phyloP scores from a whole-genome alignment of 805 yeast species.

The Komagataella populi region DNA sequence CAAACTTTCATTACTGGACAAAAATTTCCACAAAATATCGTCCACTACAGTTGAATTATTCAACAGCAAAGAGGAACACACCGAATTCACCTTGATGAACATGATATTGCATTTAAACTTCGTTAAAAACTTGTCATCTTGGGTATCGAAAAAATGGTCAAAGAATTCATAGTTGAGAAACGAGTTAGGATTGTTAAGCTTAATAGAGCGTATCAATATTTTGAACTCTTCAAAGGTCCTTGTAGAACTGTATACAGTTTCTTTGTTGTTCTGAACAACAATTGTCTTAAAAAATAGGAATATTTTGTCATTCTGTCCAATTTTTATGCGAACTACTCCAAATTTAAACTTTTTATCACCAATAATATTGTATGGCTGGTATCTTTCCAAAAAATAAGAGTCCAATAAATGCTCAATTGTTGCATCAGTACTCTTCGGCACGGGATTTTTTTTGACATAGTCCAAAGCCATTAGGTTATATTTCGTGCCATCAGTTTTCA shows the following conservation, averaged over 20 bases:
- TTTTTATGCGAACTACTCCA: constrained; percentile 21
- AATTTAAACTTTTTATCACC: constrained; percentile 7
- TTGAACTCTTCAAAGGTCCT: constrained; percentile 14
- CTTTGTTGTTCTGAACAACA: not conserved
- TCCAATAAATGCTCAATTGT: constrained; percentile 22
- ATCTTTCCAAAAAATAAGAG: constrained; percentile 8
- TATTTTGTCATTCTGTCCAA: constrained; percentile 13
- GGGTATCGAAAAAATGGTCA: not conserved
- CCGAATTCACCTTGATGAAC: constrained; percentile 31
- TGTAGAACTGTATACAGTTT: constrained; percentile 2
- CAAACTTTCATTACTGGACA: constrained; percentile 15
- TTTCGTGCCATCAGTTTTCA: constrained; percentile 13
- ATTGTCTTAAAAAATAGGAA: constrained; percentile 12
- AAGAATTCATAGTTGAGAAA: constrained; percentile 10
- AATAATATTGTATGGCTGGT: constrained; percentile 9
- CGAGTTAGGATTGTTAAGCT: constrained; percentile 20
- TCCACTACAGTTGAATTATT: constrained; percentile 22
- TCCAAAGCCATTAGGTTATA: constrained; percentile 27
- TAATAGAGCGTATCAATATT: constrained; percentile 19
- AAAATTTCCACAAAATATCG: constrained; percentile 29
- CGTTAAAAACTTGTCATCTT: constrained; percentile 13
- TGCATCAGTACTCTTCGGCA: constrained; percentile 4
- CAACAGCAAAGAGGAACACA: constrained; percentile 27
- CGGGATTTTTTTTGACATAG: constrained; percentile 20
- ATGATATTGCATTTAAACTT: constrained; percentile 35